Conservation (phyloP, 1,284 basidiomycete genomes). For the Moniliella sp. region DNA sequence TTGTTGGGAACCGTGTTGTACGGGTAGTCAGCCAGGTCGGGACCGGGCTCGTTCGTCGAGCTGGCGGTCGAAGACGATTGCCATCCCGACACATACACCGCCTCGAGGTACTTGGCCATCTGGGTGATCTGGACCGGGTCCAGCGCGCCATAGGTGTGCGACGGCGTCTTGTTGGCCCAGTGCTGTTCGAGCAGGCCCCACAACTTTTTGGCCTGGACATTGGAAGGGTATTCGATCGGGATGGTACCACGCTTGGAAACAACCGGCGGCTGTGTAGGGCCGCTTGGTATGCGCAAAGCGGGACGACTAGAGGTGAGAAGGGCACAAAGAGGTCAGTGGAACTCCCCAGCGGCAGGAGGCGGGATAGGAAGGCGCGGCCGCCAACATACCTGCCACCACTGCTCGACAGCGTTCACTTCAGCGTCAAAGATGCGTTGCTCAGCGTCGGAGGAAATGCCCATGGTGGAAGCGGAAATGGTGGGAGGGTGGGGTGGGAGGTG, state of each 20-base stretch:
- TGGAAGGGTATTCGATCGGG: constrained; percentile 54
- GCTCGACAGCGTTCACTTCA: constrained; percentile 63
- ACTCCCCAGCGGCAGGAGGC: background rate
- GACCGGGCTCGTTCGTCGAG: constrained; percentile 86
- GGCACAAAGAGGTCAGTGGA: too few relatives aligned
- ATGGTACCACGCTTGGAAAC: constrained; percentile 74
- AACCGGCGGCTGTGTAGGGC: constrained; percentile 79
- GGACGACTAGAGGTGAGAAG: constrained; percentile 50
- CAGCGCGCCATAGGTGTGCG: constrained; percentile 40
- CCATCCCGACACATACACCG: constrained; percentile 91
- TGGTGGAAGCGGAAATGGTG: too few relatives aligned
- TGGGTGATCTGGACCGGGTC: constrained; percentile 86
- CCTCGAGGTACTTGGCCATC: constrained; percentile 83
- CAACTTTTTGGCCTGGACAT: constrained; percentile 67
- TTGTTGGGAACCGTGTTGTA: constrained; percentile 75
- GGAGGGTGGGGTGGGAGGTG: too few relatives aligned
- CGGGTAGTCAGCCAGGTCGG: constrained; percentile 74
- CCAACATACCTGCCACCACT: constrained; percentile 62
- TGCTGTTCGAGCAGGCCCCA: constrained; percentile 47
- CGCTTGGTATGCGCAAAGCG: constrained; percentile 65
- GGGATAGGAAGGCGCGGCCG: too few relatives aligned
- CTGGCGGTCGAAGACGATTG: constrained; percentile 50
- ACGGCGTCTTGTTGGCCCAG: constrained; percentile 34
- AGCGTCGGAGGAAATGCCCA: too few relatives aligned
- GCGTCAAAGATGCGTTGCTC: too few relatives aligned